phyloP scores from a whole-genome alignment of 2,329 filamentous ascomycete genomes.

The Truncatella angustata region DNA sequence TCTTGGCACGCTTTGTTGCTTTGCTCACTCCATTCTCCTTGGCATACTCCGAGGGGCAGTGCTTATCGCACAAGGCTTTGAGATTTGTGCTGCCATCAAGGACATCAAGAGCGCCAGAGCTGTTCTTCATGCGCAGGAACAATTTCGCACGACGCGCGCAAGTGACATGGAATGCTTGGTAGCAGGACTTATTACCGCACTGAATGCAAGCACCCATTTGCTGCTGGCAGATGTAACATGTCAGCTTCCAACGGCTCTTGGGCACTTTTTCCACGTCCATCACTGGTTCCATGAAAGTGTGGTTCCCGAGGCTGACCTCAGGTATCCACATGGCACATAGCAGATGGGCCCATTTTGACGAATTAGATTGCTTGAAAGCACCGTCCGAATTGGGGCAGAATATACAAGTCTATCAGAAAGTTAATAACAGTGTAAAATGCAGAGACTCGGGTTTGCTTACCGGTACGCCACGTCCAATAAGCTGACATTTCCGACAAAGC shows the following conservation, averaged over 20 bases:
- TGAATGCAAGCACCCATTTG: conserved; percentile 98
- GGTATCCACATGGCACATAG: conserved; percentile 99
- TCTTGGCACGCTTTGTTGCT: conserved; percentile 79
- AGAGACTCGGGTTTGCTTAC: conserved; percentile 43
- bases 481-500: conserved; percentile 94
- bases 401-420: conserved; percentile 70
- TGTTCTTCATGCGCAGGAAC: conserved; percentile 95
- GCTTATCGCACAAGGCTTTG: conserved; percentile 94
- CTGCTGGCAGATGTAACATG: conserved; percentile 95
- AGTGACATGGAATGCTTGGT: conserved; percentile 95
- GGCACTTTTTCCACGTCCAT: conserved; percentile 98
- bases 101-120: conserved; percentile 72
- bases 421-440: conserved; percentile 10
- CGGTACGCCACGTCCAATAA: conserved; percentile 87
- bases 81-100: conserved; percentile 78
- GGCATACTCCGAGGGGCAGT: conserved; percentile 86
- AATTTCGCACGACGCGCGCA: conserved; percentile 85
- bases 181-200: conserved; percentile 96
- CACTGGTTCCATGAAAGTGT: conserved; percentile 96
- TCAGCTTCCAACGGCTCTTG: conserved; percentile 87
- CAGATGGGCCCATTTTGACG: conserved; percentile 94
- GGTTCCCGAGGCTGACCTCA: conserved; percentile 91
- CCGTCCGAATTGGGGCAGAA: conserved; percentile 98
- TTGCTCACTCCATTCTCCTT: conserved; percentile 80
- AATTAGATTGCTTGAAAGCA: conserved; percentile 96